Base-by-base conservation (phyloP, 345 rosid genomes). In the Garcia nutans region DNA sequence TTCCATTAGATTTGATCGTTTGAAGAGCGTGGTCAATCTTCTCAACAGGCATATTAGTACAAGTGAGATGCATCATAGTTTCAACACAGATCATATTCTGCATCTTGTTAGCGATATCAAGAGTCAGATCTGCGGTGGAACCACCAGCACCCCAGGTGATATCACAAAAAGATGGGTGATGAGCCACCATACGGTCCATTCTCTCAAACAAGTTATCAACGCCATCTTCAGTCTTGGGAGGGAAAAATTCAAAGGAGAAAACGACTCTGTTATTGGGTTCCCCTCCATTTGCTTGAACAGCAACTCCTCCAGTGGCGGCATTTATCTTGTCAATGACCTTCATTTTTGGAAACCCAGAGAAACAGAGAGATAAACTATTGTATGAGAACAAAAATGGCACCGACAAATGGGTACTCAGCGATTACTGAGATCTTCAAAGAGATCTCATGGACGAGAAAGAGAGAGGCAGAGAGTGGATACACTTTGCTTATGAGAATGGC, bases 111-210 rank as follows among this genome's bases (percentile, higher is more conserved):
- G 97, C 97, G 81, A 96, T 96, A 70, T 96, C 97, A 10, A 96
- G 88, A 8, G 98, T 96, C 23, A 96, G 89, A 81, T 96, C 98
- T 0, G 98, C 99, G 45, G 99, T 93, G 78, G 99, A 86, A 28
- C 99, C 99, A 12, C 99, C 99, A 5, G 99, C 98, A 0, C 99
- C 99, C 99, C 99, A 96, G 15, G 99, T 96, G 84, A 96, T 93
- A 80, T 96, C 99, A 75, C 99, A 96, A 85, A 96, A 96, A 10
- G 97, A 24, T 0, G 99, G 99, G 70, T 88, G 91, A 78, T 93
- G 91, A 45, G 89, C 80, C 28, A 93, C 99, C 94, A 96, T 89
- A 0, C 98, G 91, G 81, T 93, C 99, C 98, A 96, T 96, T 24
- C 92, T 83, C 55, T 96, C 99, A 74, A 96, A 92, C 75, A 96